Base-by-base conservation (phyloP, 73 alveolate genomes). In the Blepharisma japonicum region DNA sequence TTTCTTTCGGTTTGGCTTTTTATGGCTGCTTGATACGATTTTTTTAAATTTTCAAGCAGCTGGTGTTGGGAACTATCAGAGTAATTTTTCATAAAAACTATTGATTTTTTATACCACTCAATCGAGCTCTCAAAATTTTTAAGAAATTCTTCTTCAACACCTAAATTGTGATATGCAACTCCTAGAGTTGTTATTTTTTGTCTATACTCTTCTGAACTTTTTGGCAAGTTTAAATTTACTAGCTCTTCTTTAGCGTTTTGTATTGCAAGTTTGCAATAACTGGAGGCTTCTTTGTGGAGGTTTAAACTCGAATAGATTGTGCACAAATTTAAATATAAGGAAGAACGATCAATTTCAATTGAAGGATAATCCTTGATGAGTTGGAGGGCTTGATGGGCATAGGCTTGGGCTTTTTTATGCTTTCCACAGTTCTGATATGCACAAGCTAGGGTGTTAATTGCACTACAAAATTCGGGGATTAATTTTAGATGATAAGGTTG, bases 111-210 rank as follows among this genome's bases (percentile, higher is more conserved):
- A 45, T 70, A 70, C 56, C 66, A 70, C 21, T 18, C 21, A 18
- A 70, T 9, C 0, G 68, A 18, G 18, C 11, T 7, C 39, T 70
- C 80, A 45, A 14, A 70, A 25, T 70, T 18, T 42, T 88, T 87
- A 25, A 91, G 80, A 68, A 72, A 87, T 55, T 91, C 97, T 68
- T 89, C 71, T 86, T 91, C 97, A 6, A 91, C 95, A 6, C 93
- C 97, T 42, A 91, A 56, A 50, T 91, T 91, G 78, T 91, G 97
- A 83, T 89, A 91, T n/a, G 96, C 92, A 50, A 91, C 91, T 5
- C 93, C 94, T n/a, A 91, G 74, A 4, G 90, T 88, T 21, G 97
- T 89, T 48, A 91, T 80, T 68, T 32, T 32, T 32, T 32, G 42
- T 72, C 89, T 77, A 55, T 78, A 56, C 32, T 77, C 71, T 47